Base-by-base conservation (phyloP, 225 moss, liverwort and hornwort genomes). In the Rhytidiadelphus loreus region DNA sequence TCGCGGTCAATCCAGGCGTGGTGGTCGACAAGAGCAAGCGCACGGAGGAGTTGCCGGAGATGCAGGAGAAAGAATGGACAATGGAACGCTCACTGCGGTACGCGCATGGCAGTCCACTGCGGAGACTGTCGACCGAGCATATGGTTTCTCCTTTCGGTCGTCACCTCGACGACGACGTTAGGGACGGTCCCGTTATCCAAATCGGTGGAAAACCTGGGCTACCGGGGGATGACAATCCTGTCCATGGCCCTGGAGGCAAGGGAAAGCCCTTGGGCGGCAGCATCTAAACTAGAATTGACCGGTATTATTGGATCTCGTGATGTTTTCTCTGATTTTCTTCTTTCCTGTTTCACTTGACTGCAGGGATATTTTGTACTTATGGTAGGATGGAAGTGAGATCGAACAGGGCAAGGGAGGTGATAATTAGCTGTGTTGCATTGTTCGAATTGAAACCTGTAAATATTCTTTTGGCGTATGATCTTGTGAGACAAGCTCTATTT, bases 61-160 rank as follows among this genome's bases (percentile, higher is more conserved):
- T 92, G 55, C 46, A 88, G 12, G 94, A 94, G 7, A 59, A 91
- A 48, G 94, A 91, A 28, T 94, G 94, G 94, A 55, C n/a, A 5
- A 8, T 88, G 87, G 48, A 91, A 56, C 86, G 81, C 92, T 91
- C 94, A 13, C 90, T 84, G 37, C 85, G 60, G 64, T 94, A 91
- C 68, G 80, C 90, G 6, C 70, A 94, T 12, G 53, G 37, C 32
- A 92, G 92, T 55, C 94, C 92, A 23, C n/a, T 94, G 88, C 89
- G 94, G 44, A 81, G 5, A 32, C 22, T 94, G 58, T 83, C 92
- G 6, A 81, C 46, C 29, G 89, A 91, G 53, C 88, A 88, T 35
- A 88, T 26, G 81, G 21, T 92, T 62, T 94, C 94, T 19, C 94
- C 94, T 16, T 87, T 94, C 21, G 94, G 94, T 44, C 91, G 90